Base-by-base conservation (phyloP, 2,329 filamentous ascomycete genomes). In the Paecilomyces fulvus region DNA sequence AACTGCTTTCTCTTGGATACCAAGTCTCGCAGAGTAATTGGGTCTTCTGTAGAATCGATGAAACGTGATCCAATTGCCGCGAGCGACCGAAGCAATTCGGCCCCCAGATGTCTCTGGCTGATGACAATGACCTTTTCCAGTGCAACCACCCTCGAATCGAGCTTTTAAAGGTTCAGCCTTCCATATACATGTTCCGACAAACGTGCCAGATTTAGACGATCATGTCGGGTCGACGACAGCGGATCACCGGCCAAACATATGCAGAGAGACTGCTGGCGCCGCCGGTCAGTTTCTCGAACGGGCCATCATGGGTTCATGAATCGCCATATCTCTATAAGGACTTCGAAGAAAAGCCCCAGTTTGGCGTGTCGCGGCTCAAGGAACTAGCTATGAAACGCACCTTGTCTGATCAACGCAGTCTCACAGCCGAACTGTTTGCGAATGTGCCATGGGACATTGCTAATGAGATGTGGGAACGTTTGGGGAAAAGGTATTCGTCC, bases 391-490 rank as follows among this genome's bases (percentile, higher is more conserved):
- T 70, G 63, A 65, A 60, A 55, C 57, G 60, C 25, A 49, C 63
- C 1, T 51, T 75, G n/a, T 56, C 60, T 31, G 70, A 77, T 54
- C 74, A 76, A 55, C 69, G 72, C 10, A 62, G 54, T 21, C 55
- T 78, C 17, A 69, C 65, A 1, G 51, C 64, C 1, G 64, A 66
- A 2, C 61, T 73, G 55, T 75, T 78, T 60, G 62, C 59, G 4
- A 55, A 63, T 46, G 56, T 77, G 1, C 74, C 73, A 1, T 77
- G 73, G 74, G 57, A 58, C 17, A 59, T 77, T 51, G 75, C 74
- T 1, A 59, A 63, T 48, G 67, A 70, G 46, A 56, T 78, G 7
- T 77, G 75, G 74, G 64, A 73, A 11, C 67, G 64, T 52, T 56
- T 77, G 14, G 59, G 65, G 3, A 60, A 59, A 52, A 69, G 66